Evolutionary conservation across 768 basidiomycete species (phyloP), one percentile per base, ranked within the genome.

Genomic region (Hemileccinum impolitum): DNA sequence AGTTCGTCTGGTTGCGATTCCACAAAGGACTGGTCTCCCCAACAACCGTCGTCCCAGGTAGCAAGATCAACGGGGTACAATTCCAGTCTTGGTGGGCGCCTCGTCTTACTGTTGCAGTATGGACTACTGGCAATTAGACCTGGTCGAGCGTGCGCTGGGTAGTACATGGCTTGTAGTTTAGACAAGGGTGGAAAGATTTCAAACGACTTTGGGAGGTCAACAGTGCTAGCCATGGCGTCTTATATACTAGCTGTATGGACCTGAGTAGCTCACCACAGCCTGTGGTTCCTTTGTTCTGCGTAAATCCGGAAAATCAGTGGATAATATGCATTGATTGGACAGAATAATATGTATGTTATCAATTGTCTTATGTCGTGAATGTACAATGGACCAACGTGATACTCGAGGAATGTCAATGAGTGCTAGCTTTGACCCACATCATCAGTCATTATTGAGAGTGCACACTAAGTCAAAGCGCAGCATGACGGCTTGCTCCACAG

Each of bases 1-100:
- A 81, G 63, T 45, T 73, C 70, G 18, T 62, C 54, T n/a, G 75
- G 73, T 23, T 66, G 59, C 13, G 51, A 56, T 30, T 69, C 67
- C 23, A 28, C 26, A 36, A 43, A 67, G 23, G 50, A 7, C 13
- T 43, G 17, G 34, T 49, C 31, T n/a, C 40, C 44, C 55, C 66
- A 66, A 11, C 14, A 2, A 3, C 58, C 53, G 21, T 67, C 65
- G 18, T 67, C 52, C 60, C 62, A 66, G 14, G 56, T 54, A 23
- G 52, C 9, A 14, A 67, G 58, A 45, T 67, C 54, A 25, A 67
- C 67, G 17, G 54, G 17, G 26, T 41, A 39, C 15, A 66, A 30
- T 26, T 57, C 48, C 18, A 54, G 6, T n/a, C 11, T 39, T 4
- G 42, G 41, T n/a, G 37, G 34, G 14, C 34, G 41, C 18, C 35